A percentile compares a stretch with the other conserved stretches of the same genome.
Conservation (phyloP, 2,329 filamentous ascomycete genomes). For the Rosellinia necatrix region DNA sequence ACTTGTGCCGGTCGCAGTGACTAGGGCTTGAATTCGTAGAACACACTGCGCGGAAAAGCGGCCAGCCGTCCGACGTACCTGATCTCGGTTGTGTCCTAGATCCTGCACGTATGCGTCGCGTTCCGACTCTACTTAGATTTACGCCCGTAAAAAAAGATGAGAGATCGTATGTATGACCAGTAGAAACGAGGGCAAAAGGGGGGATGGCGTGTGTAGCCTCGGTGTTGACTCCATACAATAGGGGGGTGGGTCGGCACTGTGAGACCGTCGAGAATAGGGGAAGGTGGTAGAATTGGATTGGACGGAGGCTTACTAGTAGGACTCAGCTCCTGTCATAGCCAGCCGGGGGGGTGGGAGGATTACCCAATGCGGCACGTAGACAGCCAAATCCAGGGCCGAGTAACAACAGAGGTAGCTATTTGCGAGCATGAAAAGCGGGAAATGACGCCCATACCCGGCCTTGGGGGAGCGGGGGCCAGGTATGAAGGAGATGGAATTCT, state of each 20-base stretch:
- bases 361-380: constrained; percentile 10
- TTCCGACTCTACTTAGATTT: constrained; percentile 36
- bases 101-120: constrained; percentile 42
- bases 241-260: constrained; percentile 11
- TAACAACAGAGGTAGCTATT: constrained; percentile 16
- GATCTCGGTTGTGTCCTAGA: constrained; percentile 43
- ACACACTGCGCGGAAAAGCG: constrained; percentile 34
- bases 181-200: neutral
- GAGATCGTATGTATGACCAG: constrained; percentile 2
- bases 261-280: constrained; percentile 3
- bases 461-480: constrained; percentile 6
- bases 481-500: constrained; percentile 10
- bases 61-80: constrained; percentile 41
- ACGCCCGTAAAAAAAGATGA: constrained; percentile 39
- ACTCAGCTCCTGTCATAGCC: constrained; percentile 13
- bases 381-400: constrained; percentile 10
- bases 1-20: constrained; percentile 13
- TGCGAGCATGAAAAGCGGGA: constrained; percentile 18
- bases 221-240: constrained; percentile 20
- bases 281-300: constrained; percentile 8
- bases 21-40: constrained; percentile 27
- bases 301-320: constrained; percentile 8
- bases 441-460: constrained; percentile 30
- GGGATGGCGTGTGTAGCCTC: constrained; percentile 23
- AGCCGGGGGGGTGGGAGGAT: constrained; percentile 2